Base-by-base conservation (phyloP, 345 rosid species). In the Turritis glabra region DNA sequence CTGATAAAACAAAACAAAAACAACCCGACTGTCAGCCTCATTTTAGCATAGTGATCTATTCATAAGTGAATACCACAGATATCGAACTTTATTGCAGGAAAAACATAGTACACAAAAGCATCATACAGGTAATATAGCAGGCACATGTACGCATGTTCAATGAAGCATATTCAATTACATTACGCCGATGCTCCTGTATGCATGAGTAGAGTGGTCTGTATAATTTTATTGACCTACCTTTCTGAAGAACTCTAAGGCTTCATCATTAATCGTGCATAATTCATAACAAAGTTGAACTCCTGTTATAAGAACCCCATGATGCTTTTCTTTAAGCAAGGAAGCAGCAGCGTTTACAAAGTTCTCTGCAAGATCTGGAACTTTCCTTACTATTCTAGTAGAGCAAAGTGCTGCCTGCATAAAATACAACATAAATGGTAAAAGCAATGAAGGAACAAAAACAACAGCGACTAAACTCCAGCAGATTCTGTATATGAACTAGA, bases 281-380 rank as follows among this genome's bases (percentile, higher is more conserved):
- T 96, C 98, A 72, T 87, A 84, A 80, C 98, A 92, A 64, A 96
- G 96, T 80, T 96, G 98, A 85, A 96, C 80, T 78, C 97, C 98
- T 41, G 98, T 90, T 79, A 92, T 88, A 80, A 92, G 78, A 78
- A 90, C 98, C 74, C 99, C 99, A 81, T 96, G 99, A 82, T 96
- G 99, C 74, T 96, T 96, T 87, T 92, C 99, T 85, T 84, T 90
- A 70, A 96, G 96, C 53, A 96, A 86, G 13, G 94, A 73, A 71
- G 97, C 84, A 68, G 94, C 88, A 79, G 96, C 86, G 57, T 90
- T 96, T 74, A 92, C 80, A 84, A 96, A 96, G 86, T 92, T 96
- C 81, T 96, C 99, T 44, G 99, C 96, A 71, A 96, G 86, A 73
- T 92, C 99, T 29, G 99, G 97, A 58, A 96, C 99, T 81, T 96